Base-by-base conservation (phyloP, 1,284 basidiomycete genomes). In the Moesziomyces sp. region DNA sequence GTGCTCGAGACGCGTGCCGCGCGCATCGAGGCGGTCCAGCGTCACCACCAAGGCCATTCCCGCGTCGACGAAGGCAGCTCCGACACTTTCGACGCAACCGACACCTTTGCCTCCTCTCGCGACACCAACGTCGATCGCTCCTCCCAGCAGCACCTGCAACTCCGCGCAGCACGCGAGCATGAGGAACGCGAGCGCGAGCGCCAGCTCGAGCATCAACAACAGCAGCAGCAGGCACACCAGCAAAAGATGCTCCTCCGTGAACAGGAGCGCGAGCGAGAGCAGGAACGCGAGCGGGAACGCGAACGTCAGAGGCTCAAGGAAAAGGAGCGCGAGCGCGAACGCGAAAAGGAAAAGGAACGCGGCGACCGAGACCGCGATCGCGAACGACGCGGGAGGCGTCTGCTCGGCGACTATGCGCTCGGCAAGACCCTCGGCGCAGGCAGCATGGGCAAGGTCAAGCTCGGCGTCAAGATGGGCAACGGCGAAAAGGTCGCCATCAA, bases 401-500 rank as follows among this genome's bases (percentile, higher is more conserved):
- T 76, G 46, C 83, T 99, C 14, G 95, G 96, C 44, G 94, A 98
- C 84, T 99, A 97, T 87, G 93, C 93, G 67, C 89, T 99, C 71
- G 93, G 93, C 80, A 98, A 98, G 88, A 98, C 96, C 3, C 88
- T 99, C 38, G 96, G 97, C 51, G 94, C 94, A 43, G 96, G 97
- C 42, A 95, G 93, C 85, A 99, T 99, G 95, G 97, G 96, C 76
- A 98, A 98, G 84, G 97, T 99, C 81, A 99, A 98, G 87, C 89
- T 98, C 19, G 96, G 93, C 8, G 91, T 92, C 44, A 93, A 96
- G 84, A 92, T 92, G 76, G 84, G 90, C 76, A 92, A 93, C 1
- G 92, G 92, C 45, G 94, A 97, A 86, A 97, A 96, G 89, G 96
- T 96, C 72, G 97, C 97, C 11, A 93, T 99, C 86, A 99, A 99